These are phyloP conservation scores for Trichopus zeylanicus DNA, from an alignment of 116 monocot genomes.

Conservation along the genomic window DNA sequence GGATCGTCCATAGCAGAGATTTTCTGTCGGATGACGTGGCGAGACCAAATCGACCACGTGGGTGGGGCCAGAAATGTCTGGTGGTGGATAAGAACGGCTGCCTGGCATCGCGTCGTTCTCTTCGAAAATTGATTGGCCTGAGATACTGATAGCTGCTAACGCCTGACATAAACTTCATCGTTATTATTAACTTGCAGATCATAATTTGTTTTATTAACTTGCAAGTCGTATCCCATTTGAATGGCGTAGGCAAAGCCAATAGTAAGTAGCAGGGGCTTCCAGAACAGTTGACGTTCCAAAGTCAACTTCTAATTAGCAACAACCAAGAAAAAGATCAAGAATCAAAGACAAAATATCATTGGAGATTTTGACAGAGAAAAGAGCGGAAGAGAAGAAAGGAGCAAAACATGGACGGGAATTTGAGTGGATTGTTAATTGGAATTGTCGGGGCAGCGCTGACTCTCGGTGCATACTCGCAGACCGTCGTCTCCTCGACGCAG, in stretches of 20 bases:
- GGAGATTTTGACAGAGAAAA: neutral
- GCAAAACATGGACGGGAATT: conserved; percentile 31
- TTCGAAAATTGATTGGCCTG: neutral
- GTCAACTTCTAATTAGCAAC: neutral
- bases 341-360: conserved; percentile 18
- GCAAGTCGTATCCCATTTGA: too few relatives aligned
- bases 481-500: conserved; percentile 49
- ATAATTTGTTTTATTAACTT: too few relatives aligned
- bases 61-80: neutral
- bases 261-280: too few relatives aligned
- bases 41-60: neutral
- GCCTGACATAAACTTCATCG: neutral
- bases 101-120: neutral
- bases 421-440: conserved; percentile 54
- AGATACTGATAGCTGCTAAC: too few relatives aligned
- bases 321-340: conserved; percentile 10
- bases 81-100: conserved; percentile 2
- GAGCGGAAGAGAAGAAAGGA: conserved; percentile 7
- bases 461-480: conserved; percentile 51
- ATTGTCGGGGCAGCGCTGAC: conserved; percentile 39
- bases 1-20: neutral
- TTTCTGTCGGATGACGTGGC: neutral
- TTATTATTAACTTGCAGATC: neutral
- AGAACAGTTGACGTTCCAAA: neutral
- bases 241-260: too few relatives aligned